Evolutionary conservation across 1,284 basidiomycete species (phyloP), one percentile per base, ranked within the genome.

Genomic region (Kwoniella shivajii): DNA sequence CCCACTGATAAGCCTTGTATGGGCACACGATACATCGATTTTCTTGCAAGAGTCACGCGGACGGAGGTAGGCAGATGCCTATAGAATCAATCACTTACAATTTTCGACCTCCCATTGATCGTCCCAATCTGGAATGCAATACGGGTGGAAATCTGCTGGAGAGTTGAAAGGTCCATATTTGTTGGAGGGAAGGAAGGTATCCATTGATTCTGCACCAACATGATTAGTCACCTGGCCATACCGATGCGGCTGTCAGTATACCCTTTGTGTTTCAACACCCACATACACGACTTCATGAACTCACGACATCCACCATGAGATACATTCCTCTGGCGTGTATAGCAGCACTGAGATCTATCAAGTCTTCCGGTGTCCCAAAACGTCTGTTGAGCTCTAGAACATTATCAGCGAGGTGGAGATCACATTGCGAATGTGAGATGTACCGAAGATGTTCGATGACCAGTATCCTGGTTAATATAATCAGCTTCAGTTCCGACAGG

Each of bases 191-290:
- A 50, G 34, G 60, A 75, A 77, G 16, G 56, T 50, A 20, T 66
- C 60, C 7, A 57, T 41, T 11, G 73, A 62, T 27, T 70, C 68
- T 0, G 76, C 63, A 4, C 80, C 80, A 52, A 82, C 72, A 58
- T 82, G 80, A 56, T 82, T 82, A 20, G 78, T 76, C 33, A 80
- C 79, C 73, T 75, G n/a, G n/a, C n/a, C n/a, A n/a, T n/a, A n/a
- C n/a, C n/a, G n/a, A 42, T 36, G 1, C 11, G 18, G n/a, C 44
- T 20, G 13, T 22, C 7, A 16, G 26, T 27, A 39, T 24, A 14
- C 20, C n/a, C 33, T 30, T 16, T 33, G 18, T 11, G 22, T 14
- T 26, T 24, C 6, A 50, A 26, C 2, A 9, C 3, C 13, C 2
- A 3, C 31, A 7, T 14, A 39, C 18, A 11, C 13, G 34, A 9